Percentiles rank a stretch among this genome's conserved stretches.
These are phyloP conservation scores for Russula lepida DNA, from an alignment of 768 basidiomycete genomes.

Conservation along the genomic window DNA sequence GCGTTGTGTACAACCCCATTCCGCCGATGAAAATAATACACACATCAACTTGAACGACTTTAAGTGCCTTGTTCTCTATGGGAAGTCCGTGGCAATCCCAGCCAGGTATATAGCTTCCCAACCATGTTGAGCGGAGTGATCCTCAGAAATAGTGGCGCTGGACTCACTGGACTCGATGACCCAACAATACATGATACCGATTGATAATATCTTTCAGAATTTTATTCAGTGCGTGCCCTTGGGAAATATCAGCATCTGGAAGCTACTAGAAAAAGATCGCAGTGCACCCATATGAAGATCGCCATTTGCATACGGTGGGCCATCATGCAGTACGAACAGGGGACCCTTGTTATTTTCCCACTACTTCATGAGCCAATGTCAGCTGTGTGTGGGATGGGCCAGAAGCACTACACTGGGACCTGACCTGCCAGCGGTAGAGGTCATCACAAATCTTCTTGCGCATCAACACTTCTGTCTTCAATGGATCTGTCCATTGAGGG, in stretches of 20 bases:
- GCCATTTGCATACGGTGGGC: conserved; percentile 97
- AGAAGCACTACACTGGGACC: conserved; percentile 23
- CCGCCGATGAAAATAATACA: neutral
- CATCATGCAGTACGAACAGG: conserved; percentile 85
- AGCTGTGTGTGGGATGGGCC: neutral
- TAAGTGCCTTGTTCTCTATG: conserved; percentile 89
- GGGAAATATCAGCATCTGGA: neutral
- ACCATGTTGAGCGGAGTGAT: neutral
- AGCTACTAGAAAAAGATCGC: neutral
- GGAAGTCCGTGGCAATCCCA: conserved; percentile 99
- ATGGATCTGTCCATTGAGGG: conserved; percentile 59
- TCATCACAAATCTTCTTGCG: conserved; percentile 57
- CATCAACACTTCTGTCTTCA: conserved; percentile 51
- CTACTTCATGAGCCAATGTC: conserved; percentile 31
- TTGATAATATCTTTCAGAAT: conserved; percentile 94
- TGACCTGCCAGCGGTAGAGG: conserved; percentile 74
- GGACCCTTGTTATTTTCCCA: conserved; percentile 56
- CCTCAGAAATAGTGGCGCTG: conserved; percentile 2
- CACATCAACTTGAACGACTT: conserved; percentile 54
- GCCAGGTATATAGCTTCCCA: conserved; percentile 79
- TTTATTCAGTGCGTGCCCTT: conserved; percentile 95
- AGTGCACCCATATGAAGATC: conserved; percentile 83
- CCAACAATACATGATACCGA: conserved; percentile 73
- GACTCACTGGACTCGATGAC: conserved; percentile 75
- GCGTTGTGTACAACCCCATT: neutral